Evolutionary conservation across 495 filamentous ascomycete species (phyloP), one percentile per base, ranked within the genome.

Genomic region (Xylaria scruposa): DNA sequence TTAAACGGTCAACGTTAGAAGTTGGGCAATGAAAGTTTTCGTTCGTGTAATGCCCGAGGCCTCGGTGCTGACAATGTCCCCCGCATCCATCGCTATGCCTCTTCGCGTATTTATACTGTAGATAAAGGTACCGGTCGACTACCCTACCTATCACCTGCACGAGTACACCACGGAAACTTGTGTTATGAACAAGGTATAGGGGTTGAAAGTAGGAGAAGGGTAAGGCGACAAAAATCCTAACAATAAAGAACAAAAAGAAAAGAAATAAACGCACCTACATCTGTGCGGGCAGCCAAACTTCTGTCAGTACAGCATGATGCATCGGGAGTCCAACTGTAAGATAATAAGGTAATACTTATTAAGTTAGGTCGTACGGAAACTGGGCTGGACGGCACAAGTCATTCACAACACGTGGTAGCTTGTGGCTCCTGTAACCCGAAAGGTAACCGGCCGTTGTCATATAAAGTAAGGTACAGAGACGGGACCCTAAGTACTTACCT

Each of bases 371-470:
- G 36, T 63, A 63, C 44, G 38, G 29, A 26, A 38, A 38, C 60
- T 38, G 21, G 65, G 47, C 29, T 38, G 24, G 56, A 70, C 67
- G 58, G 67, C 54, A 61, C 56, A 70, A 70, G 49, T 36, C 67
- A 51, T 61, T 70, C 7, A 56, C 31, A 62, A 62, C 67, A 70
- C 67, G 67, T 70, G 67, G 67, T 68, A 51, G 24, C 29, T 21
- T 29, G n/a, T 44, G 60, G 60, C 60, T 42, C 38, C 38, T 63
- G 60, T 63, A 42, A 63, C 36, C 60, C 38, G 60, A 63, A 21
- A 42, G 38, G 36, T 53, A 40, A 67, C 29, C 17, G 21, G 46
- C 29, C 44, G n/a, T 53, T 36, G 40, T 24, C 63, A 42, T 62
- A 56, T 31, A 26, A 31, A 26, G 53, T 19, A 44, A 63, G 60